Conservation (phyloP, 164 flowering plant species). For the Vitis riparia region DNA sequence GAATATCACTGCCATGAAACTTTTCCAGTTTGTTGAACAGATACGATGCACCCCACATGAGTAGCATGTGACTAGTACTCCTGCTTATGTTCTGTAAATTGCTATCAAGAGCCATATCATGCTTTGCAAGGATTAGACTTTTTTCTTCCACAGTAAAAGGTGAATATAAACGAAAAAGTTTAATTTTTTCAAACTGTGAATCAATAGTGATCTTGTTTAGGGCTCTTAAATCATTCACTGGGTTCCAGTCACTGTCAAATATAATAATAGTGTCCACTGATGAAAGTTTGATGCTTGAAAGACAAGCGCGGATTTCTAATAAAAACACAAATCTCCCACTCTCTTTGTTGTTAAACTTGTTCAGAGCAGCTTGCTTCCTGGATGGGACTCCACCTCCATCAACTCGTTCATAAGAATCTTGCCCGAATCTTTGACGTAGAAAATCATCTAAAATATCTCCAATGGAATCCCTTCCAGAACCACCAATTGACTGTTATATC, state of each 20-base stretch:
- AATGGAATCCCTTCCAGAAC: conserved; percentile 41
- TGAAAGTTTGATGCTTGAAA: conserved; percentile 65
- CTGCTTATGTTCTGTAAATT: conserved; percentile 39
- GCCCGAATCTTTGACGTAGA: conserved; percentile 71
- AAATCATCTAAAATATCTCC: conserved; percentile 87
- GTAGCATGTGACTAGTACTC: conserved; percentile 47
- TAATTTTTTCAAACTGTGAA: conserved; percentile 50
- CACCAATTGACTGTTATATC: conserved; percentile 50
- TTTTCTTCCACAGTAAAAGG: conserved; percentile 83
- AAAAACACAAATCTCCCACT: conserved; percentile 70
- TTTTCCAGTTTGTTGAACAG: conserved; percentile 57
- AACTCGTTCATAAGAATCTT: conserved; percentile 76
- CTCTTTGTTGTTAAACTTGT: conserved; percentile 65
- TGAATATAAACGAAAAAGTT: conserved; percentile 77
- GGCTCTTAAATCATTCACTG: conserved; percentile 64
- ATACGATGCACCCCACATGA: conserved; percentile 75
- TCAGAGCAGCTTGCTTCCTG: conserved; percentile 61
- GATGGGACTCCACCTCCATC: conserved; percentile 43
- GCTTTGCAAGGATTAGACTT: conserved; percentile 51
- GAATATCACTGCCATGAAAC: conserved; percentile 40
- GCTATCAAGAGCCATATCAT: conserved; percentile 42
- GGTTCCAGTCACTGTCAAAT: conserved; percentile 82
- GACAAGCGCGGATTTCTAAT: conserved; percentile 79
- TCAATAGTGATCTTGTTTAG: conserved; percentile 67
- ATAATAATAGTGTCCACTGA: conserved; percentile 68